Evolutionary conservation across 805 yeast genomes (phyloP), one percentile per base, ranked within the genome.

Genomic region (Candida pseudoglaebosa): DNA sequence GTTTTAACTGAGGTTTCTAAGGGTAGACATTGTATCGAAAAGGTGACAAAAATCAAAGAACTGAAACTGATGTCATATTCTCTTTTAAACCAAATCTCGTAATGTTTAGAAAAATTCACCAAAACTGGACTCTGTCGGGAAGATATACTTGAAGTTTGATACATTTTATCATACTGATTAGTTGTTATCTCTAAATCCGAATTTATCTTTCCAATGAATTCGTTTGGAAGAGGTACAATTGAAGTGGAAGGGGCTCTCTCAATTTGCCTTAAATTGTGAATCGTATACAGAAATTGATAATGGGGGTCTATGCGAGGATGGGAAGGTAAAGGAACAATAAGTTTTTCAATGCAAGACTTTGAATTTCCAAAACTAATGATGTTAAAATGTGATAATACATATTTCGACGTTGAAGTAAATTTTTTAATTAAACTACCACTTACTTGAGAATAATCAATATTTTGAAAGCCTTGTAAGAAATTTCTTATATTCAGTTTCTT

Each of bases 21-120:
- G 1, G 34, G 24, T 1, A 61, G 39, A 22, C 62, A 61, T 1
- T 59, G 52, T 1, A 81, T 38, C 34, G 77, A 81, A 30, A 80
- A 55, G 2, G 81, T 70, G 0, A 78, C 43, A 9, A 67, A 56
- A 0, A 61, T 47, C 40, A 65, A 71, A 1, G 63, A 57, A 22
- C 43, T 57, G 48, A 20, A 56, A 13, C 41, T 42, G 32, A 32
- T 12, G 13, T 32, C 28, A 9, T 10, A 16, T 35, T 75, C 78
- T 14, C 46, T 37, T 40, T 74, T 70, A 4, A 61, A 50, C 88
- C 88, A 82, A 29, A 77, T 42, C 40, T 81, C 81, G 43, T 62
- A 62, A 4, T 52, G 48, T 0, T 51, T 38, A 19, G 67, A 61
- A 36, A 54, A 52, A 15, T 56, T 54, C 1, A 67, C 40, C 7